phyloP scores from a whole-genome alignment of 805 yeast genomes.

The Zygotorulaspora florentina region DNA sequence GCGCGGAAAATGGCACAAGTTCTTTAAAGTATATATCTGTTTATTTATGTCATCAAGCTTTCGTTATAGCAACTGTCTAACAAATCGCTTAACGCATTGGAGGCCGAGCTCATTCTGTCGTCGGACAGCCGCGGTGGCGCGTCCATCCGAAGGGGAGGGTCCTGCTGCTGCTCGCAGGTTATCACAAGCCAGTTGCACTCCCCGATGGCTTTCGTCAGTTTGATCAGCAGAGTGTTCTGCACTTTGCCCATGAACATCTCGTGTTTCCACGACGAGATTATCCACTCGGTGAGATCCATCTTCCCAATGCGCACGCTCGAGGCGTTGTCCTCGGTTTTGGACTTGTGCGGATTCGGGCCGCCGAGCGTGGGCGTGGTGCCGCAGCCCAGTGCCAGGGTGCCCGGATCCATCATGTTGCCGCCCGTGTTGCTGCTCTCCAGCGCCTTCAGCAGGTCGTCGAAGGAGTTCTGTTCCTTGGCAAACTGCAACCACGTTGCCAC shows the following conservation, averaged over 20 bases:
- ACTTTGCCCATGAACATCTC: constrained; percentile 37
- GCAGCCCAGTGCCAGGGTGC: constrained; percentile 20
- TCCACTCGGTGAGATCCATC: constrained; percentile 38
- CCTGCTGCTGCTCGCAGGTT: constrained; percentile 24
- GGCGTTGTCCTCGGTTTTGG: constrained; percentile 6
- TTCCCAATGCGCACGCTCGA: constrained; percentile 34
- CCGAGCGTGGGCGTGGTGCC: constrained; percentile 10
- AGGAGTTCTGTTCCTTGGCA: constrained; percentile 21
- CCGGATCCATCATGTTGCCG: constrained; percentile 17
- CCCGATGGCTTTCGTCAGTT: constrained; percentile 37
- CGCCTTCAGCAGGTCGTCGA: constrained; percentile 19
- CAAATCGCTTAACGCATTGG: constrained; percentile 11
- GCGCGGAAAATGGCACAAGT: no score
- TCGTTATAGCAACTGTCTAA: constrained; percentile 16
- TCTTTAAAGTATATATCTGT: background rate
- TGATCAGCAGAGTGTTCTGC: constrained; percentile 35
- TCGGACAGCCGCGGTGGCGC: constrained; percentile 3
- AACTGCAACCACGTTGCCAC: constrained; percentile 26
- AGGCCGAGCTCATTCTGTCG: background rate
- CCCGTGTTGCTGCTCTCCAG: constrained; percentile 16
- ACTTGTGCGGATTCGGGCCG: constrained; percentile 5
- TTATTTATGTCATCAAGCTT: constrained; percentile 8
- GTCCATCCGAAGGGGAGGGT: background rate
- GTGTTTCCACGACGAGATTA: constrained; percentile 39
- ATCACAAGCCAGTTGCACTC: constrained; percentile 40